A percentile compares a stretch with the other conserved stretches of the same genome.
These are phyloP conservation scores for Phlebiopsis gigantea DNA, from an alignment of 768 basidiomycete species.

Conservation along the genomic window DNA sequence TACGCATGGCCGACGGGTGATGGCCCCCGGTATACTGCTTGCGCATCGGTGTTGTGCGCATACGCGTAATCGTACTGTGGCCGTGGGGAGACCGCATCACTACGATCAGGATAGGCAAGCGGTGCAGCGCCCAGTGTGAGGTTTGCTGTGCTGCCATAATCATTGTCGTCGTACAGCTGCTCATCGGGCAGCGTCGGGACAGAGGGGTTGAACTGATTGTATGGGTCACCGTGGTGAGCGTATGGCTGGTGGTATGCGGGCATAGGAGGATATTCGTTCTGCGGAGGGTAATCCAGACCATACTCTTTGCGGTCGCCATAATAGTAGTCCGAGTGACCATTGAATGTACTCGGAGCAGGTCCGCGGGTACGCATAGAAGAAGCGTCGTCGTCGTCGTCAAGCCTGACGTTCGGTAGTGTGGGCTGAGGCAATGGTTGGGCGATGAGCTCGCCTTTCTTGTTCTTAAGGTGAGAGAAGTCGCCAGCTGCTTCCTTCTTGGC, in stretches of 20 bases:
- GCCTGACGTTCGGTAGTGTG: conserved; percentile 86
- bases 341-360: conserved; percentile 50
- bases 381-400: conserved; percentile 67
- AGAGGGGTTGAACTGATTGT: conserved; percentile 53
- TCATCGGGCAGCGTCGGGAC: conserved; percentile 53
- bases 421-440: conserved; percentile 86
- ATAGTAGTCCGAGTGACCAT: conserved; percentile 42
- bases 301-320: conserved; percentile 41
- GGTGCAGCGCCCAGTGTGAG: conserved; percentile 57
- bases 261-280: conserved; percentile 59
- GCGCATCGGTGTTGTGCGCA: conserved; percentile 6
- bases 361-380: conserved; percentile 52
- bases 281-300: conserved; percentile 32
- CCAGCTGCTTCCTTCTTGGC: conserved; percentile 91
- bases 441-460: conserved; percentile 84
- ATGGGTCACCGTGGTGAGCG: conserved; percentile 45
- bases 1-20: conserved; percentile 9
- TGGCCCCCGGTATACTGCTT: conserved; percentile 1
- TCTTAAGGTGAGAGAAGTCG: conserved; percentile 87
- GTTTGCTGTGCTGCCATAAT: conserved; percentile 60
- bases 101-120: conserved; percentile 32
- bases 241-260: conserved; percentile 68
- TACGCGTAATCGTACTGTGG: conserved; percentile 14
- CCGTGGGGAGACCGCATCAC: conserved; percentile 5
- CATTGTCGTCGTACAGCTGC: conserved; percentile 53